phyloP scores from a whole-genome alignment of 345 rosid genomes.

The Melastoma malabathricum region DNA sequence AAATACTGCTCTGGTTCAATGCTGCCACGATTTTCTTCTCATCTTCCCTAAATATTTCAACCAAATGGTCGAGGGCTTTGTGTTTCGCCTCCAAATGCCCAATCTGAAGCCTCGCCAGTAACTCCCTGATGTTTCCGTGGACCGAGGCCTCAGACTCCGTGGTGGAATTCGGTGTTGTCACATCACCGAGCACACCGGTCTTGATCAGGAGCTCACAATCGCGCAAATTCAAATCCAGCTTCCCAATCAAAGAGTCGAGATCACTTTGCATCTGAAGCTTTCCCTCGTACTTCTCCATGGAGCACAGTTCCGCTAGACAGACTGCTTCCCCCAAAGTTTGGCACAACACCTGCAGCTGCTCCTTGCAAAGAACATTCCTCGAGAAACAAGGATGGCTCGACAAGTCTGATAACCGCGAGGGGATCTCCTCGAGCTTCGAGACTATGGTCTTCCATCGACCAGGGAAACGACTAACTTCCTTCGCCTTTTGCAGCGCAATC shows the following conservation, averaged over 20 bases:
- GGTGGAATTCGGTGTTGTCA: conserved; percentile 20
- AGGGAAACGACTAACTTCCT: conserved; percentile 48
- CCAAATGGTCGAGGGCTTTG: conserved; percentile 59
- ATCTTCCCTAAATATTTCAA: conserved; percentile 75
- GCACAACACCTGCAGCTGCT: conserved; percentile 67
- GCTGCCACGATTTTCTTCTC: conserved; percentile 50
- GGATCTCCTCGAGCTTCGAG: conserved; percentile 71
- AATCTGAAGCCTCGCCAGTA: conserved; percentile 90
- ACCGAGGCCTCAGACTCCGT: conserved; percentile 18
- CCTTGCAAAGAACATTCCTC: conserved; percentile 72
- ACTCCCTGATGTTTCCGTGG: conserved; percentile 39
- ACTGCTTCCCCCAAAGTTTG: conserved; percentile 24
- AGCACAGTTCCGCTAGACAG: conserved; percentile 35
- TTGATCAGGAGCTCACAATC: conserved; percentile 83
- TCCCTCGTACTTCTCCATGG: conserved; percentile 63
- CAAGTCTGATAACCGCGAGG: conserved; percentile 55
- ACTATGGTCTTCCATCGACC: conserved; percentile 79
- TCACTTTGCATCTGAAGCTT: conserved; percentile 91
- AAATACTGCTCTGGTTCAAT: conserved; percentile 49
- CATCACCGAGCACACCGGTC: conserved; percentile 85
- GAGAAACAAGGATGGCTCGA: conserved; percentile 92
- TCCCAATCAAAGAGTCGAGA: conserved; percentile 72
- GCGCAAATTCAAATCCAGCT: conserved; percentile 61
- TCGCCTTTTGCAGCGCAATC: conserved; percentile 39
- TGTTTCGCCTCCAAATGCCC: conserved; percentile 94